Conservation (phyloP, 2,329 filamentous ascomycete species). For the Nothophoma quercina region DNA sequence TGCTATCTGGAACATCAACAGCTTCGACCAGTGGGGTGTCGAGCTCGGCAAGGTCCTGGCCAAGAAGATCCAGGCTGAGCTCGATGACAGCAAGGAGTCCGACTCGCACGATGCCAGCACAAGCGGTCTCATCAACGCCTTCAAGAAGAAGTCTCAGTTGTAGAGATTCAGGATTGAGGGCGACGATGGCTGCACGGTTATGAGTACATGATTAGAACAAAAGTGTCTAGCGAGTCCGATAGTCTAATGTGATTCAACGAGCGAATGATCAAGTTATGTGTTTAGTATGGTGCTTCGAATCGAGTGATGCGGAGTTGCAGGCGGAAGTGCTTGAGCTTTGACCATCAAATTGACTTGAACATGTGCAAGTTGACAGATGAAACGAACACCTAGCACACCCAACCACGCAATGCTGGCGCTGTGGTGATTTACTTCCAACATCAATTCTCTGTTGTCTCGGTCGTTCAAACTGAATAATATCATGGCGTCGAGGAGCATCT, state of each 20-base stretch:
- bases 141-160: slow-evolving; percentile 74
- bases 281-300: background rate
- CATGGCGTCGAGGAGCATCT: slow-evolving; percentile 1
- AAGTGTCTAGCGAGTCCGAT: slow-evolving; percentile 7
- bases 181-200: slow-evolving; percentile 3
- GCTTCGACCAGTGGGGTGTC: slow-evolving; percentile 99
- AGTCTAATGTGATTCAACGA: slow-evolving; percentile 11
- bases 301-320: slow-evolving; percentile 2
- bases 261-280: background rate
- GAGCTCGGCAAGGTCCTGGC: slow-evolving; percentile 96
- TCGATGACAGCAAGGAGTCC: slow-evolving; percentile 78
- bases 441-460: background rate
- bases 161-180: background rate
- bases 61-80: slow-evolving; percentile 73
- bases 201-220: slow-evolving; percentile 9
- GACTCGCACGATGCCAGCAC: slow-evolving; percentile 85
- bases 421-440: background rate
- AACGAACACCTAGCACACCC: slow-evolving; percentile 3
- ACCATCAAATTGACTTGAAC: background rate
- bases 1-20: slow-evolving; percentile 99
- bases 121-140: slow-evolving; percentile 86
- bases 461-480: background rate
- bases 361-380: slow-evolving; percentile 17
- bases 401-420: slow-evolving; percentile 2
- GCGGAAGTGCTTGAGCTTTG: background rate